Evolutionary conservation across 83 land plant genomes (phyloP).

Genomic region (Diphasiastrum complanatum): DNA sequence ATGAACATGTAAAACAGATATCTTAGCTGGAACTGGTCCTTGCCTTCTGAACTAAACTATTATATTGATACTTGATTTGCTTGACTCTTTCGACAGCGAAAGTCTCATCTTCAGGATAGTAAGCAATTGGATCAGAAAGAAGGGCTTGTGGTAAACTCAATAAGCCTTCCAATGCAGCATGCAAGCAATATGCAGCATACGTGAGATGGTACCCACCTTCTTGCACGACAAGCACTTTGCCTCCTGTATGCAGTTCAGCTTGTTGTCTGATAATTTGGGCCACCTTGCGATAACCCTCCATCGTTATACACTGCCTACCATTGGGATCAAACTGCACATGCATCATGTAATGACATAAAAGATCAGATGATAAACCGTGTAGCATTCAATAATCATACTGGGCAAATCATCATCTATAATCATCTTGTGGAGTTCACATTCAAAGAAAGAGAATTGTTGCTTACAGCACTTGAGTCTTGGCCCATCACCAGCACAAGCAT

Average conservation of each 20-base stretch:
- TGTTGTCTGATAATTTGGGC: slow-evolving; percentile 42
- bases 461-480: slow-evolving; percentile 85
- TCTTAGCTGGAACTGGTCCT: too few relatives aligned
- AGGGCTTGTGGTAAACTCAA: slow-evolving; percentile 49
- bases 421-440: too few relatives aligned
- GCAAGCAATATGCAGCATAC: slow-evolving; percentile 83
- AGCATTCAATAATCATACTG: background rate
- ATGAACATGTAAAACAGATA: too few relatives aligned
- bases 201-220: slow-evolving; percentile 89
- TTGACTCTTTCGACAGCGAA: slow-evolving; percentile 37
- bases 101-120: slow-evolving; percentile 68
- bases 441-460: too few relatives aligned
- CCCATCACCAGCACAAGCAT: slow-evolving; percentile 66
- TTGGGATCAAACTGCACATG: slow-evolving; percentile 82
- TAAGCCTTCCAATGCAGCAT: slow-evolving; percentile 80
- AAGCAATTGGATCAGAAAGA: slow-evolving; percentile 64
- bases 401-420: too few relatives aligned
- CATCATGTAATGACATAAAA: background rate
- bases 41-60: too few relatives aligned
- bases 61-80: slow-evolving; percentile 27
- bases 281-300: slow-evolving; percentile 65
- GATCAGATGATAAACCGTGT: slow-evolving; percentile 1
- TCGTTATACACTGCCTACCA: slow-evolving; percentile 87
- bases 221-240: slow-evolving; percentile 71
- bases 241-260: slow-evolving; percentile 44